A percentile compares a stretch with the other conserved stretches of the same genome.
phyloP scores from a whole-genome alignment of 768 basidiomycete species.

The Agrocybe pediades region DNA sequence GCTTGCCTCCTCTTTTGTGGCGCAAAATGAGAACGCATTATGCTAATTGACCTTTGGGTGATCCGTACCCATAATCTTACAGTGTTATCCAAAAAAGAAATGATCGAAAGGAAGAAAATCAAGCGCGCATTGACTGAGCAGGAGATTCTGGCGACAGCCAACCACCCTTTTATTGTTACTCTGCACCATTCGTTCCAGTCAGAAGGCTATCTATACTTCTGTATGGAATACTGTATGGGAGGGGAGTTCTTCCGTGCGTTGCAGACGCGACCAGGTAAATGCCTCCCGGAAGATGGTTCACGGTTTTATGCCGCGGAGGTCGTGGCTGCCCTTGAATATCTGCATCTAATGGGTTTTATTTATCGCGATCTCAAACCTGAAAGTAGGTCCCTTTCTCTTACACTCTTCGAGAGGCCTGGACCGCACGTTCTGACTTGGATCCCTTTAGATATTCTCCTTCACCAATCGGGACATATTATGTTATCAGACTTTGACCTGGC shows the following conservation, averaged over 20 bases:
- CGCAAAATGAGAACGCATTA: constrained; percentile 19
- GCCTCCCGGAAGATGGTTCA: constrained; percentile 92
- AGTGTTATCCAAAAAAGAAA: constrained; percentile 99
- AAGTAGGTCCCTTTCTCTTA: constrained; percentile 67
- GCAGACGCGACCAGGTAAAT: constrained; percentile 95
- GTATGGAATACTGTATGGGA: constrained; percentile 99
- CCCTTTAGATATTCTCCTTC: constrained; percentile 86
- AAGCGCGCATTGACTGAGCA: constrained; percentile 98
- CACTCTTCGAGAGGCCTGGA: constrained; percentile 4
- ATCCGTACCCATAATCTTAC: constrained; percentile 30
- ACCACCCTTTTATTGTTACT: constrained; percentile 99
- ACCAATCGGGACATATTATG: constrained; percentile 99
- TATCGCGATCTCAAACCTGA: constrained; percentile 99
- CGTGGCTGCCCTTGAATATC: constrained; percentile 94
- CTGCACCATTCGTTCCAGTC: constrained; percentile 99
- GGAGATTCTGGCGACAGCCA: constrained; percentile 97
- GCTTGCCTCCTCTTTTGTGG: constrained; percentile 29
- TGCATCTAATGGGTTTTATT: constrained; percentile 99
- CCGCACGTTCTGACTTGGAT: constrained; percentile 13
- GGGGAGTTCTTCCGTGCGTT: constrained; percentile 99
- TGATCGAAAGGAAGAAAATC: constrained; percentile 99
- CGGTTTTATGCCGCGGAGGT: constrained; percentile 99
- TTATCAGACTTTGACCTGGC: constrained; percentile 98
- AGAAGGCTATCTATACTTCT: constrained; percentile 96
- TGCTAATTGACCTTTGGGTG: constrained; percentile 36